phyloP scores from a whole-genome alignment of 139 green algal species.

The Chlamydomonas eustigma region DNA sequence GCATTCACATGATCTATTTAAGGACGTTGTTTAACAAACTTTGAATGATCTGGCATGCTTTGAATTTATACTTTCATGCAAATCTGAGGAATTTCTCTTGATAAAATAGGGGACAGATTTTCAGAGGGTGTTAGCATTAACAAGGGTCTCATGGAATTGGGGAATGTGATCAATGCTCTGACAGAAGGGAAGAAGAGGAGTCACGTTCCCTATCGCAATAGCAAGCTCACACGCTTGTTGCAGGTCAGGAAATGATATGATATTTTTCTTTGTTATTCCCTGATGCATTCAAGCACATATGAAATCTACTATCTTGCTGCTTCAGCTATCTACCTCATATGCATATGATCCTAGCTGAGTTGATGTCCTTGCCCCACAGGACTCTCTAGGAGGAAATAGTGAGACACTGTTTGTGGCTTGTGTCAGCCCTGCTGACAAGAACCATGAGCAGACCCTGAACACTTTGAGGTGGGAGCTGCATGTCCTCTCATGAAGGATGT shows the following conservation, averaged over 20 bases:
- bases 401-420: constrained; percentile 55
- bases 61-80: too few species aligned
- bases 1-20: too few species aligned
- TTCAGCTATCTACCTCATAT: too few species aligned
- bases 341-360: too few species aligned
- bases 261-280: too few species aligned
- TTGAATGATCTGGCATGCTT: too few species aligned
- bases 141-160: constrained; percentile 59
- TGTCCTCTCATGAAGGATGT: too few species aligned
- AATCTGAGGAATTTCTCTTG: too few species aligned
- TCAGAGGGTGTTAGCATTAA: constrained; percentile 52
- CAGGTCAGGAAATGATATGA: constrained; percentile 16
- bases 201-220: constrained; percentile 59
- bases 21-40: too few species aligned
- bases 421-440: constrained; percentile 26
- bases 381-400: constrained; percentile 72
- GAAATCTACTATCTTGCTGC: too few species aligned
- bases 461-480: constrained; percentile 23
- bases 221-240: constrained; percentile 64
- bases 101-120: constrained; percentile 35
- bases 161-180: constrained; percentile 76
- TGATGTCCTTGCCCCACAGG: too few species aligned
- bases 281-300: too few species aligned
- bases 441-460: constrained; percentile 28
- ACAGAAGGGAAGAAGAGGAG: constrained; percentile 27